Evolutionary conservation across 2,329 filamentous ascomycete genomes (phyloP).

Genomic region (Calonectria pteridis): DNA sequence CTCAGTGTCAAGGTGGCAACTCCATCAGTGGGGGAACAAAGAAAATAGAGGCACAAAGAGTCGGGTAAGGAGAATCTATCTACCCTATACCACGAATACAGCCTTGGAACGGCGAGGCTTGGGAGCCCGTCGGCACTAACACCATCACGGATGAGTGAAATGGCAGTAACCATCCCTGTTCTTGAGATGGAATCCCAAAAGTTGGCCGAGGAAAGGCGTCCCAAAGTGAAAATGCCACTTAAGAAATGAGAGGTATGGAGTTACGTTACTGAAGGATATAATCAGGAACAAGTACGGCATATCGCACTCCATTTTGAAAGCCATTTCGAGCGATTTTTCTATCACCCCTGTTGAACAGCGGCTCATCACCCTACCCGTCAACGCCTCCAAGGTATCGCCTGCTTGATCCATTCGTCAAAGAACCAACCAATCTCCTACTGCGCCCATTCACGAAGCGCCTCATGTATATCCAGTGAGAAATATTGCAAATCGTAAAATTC

Average conservation of each 20-base stretch:
- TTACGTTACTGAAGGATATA: background rate
- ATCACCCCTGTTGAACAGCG: background rate
- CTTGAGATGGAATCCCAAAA: too few species aligned
- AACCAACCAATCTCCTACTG: background rate
- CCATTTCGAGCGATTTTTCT: background rate
- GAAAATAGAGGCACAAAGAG: too few species aligned
- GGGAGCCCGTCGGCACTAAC: too few species aligned
- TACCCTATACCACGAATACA: too few species aligned
- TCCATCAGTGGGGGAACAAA: too few species aligned
- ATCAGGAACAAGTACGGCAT: background rate
- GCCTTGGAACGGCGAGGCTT: too few species aligned
- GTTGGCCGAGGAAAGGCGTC: too few species aligned
- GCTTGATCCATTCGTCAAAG: background rate
- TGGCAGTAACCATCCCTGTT: too few species aligned
- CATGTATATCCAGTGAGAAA: conserved; percentile 22
- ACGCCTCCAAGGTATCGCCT: background rate
- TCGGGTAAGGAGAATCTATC: too few species aligned
- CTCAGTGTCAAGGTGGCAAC: too few species aligned
- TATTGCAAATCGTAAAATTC: conserved; percentile 26
- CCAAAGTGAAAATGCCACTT: too few species aligned
- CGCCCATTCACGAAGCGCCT: conserved; percentile 6
- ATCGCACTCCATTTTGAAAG: background rate
- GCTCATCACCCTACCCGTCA: background rate
- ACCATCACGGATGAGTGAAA: too few species aligned
- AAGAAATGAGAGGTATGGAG: background rate